Percentiles rank a stretch among this genome's conserved stretches.
Conservation (phyloP, 208 protist genomes). For the Endotrypanum monterogeii region DNA sequence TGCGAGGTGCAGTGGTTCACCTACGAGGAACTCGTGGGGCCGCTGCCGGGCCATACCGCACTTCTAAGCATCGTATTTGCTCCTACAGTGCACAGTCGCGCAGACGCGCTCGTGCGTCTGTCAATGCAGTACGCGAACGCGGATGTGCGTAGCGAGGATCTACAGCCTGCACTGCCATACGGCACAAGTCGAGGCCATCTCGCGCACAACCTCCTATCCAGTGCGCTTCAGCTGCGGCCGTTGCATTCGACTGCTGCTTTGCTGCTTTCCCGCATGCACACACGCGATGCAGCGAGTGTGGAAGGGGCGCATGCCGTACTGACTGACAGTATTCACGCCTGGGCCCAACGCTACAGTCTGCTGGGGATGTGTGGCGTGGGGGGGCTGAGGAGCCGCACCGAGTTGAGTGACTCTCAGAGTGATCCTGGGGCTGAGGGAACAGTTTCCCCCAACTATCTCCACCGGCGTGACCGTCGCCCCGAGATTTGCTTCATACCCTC, state of each 20-base stretch:
- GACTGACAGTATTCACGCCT: slow-evolving; percentile 31
- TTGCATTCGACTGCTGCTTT: slow-evolving; percentile 24
- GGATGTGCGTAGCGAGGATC: slow-evolving; percentile 18
- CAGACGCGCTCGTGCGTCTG: slow-evolving; percentile 27
- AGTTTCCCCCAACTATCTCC: slow-evolving; percentile 2
- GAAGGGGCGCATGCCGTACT: slow-evolving; percentile 12
- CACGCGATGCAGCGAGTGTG: slow-evolving; percentile 9
- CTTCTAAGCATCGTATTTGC: slow-evolving; percentile 15
- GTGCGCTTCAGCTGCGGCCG: slow-evolving; percentile 25
- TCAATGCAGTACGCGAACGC: slow-evolving; percentile 27
- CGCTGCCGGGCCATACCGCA: slow-evolving; percentile 4
- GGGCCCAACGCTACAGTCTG: slow-evolving; percentile 23
- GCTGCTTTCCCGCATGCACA: slow-evolving; percentile 32
- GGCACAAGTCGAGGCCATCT: slow-evolving; percentile 13
- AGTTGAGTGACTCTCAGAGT: background rate
- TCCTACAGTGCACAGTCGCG: slow-evolving; percentile 7
- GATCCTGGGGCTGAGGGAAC: background rate
- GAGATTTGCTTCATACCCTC: slow-evolving; percentile 33
- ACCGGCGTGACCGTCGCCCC: slow-evolving; percentile 33
- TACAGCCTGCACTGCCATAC: slow-evolving; percentile 15
- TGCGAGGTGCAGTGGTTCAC: slow-evolving; percentile 26
- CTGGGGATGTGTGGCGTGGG: slow-evolving; percentile 4
- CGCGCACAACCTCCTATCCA: slow-evolving; percentile 33
- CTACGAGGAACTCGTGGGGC: slow-evolving; percentile 23
- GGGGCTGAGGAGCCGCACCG: background rate